phyloP scores from a whole-genome alignment of 116 monocot species.

The Dioscorea cayenensis region DNA sequence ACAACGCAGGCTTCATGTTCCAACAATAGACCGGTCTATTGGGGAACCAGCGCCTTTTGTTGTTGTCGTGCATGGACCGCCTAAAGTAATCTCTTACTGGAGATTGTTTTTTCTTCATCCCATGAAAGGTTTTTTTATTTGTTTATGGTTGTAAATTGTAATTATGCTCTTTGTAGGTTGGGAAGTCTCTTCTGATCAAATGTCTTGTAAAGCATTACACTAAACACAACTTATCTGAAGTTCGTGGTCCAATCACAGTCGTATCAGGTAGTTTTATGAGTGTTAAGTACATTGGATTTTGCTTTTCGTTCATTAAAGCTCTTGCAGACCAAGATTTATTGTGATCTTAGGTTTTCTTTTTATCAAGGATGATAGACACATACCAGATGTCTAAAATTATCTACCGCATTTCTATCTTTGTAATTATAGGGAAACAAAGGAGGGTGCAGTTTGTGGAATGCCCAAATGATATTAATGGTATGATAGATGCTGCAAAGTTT shows the following conservation, averaged over 20 bases:
- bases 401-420: not conserved
- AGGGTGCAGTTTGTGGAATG: conserved; percentile 92
- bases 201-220: conserved; percentile 89
- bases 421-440: conserved; percentile 65
- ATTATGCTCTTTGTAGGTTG: conserved; percentile 52
- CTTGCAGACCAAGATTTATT: not conserved
- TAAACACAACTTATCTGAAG: conserved; percentile 82
- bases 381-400: not conserved
- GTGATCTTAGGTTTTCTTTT: too few species aligned
- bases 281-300: not conserved
- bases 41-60: conserved; percentile 89
- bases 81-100: conserved; percentile 35
- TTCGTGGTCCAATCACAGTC: conserved; percentile 87
- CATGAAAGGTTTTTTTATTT: not conserved
- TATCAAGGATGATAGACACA: not conserved
- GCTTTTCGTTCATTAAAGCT: conserved; percentile 1
- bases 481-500: conserved; percentile 97
- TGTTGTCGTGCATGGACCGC: conserved; percentile 93
- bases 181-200: conserved; percentile 91
- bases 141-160: not conserved
- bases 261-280: conserved; percentile 62
- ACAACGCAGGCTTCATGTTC: conserved; percentile 81
- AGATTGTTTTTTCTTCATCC: not conserved
- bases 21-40: conserved; percentile 63
- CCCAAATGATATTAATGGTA: conserved; percentile 91